Conservation (phyloP, 2,329 filamentous ascomycete species). For the Trichoderma sp. region DNA sequence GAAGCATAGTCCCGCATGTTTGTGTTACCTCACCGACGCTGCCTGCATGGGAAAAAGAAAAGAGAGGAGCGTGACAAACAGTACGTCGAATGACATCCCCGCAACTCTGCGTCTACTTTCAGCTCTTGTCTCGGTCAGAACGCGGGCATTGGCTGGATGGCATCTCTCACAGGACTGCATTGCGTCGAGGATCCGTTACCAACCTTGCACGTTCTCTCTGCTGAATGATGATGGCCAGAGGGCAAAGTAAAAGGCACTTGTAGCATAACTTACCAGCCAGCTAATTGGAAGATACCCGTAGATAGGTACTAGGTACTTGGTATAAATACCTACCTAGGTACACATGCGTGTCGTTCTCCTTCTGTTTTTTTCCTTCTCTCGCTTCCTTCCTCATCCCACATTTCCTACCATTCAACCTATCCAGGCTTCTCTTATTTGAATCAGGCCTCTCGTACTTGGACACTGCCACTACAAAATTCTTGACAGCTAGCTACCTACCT, state of each 20-base stretch:
- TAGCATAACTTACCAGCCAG: background rate
- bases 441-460: background rate
- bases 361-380: background rate
- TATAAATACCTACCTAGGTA: background rate
- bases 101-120: background rate
- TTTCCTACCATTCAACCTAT: background rate
- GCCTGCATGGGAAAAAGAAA: conserved; percentile 5
- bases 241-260: background rate
- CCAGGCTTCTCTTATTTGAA: background rate
- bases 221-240: background rate
- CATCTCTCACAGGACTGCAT: background rate
- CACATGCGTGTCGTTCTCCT: background rate
- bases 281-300: too few relatives aligned
- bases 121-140: background rate
- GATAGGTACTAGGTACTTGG: background rate
- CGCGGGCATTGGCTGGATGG: background rate
- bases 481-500: background rate
- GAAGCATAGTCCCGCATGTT: background rate
- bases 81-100: background rate
- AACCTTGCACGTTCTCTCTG: background rate
- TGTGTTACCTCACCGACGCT: conserved; percentile 1
- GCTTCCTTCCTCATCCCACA: background rate
- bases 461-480: background rate
- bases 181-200: background rate
- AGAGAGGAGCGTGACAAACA: conserved; percentile 5